phyloP scores from a whole-genome alignment of 352 stramenopile genomes.

The Globisporangium middletonii region DNA sequence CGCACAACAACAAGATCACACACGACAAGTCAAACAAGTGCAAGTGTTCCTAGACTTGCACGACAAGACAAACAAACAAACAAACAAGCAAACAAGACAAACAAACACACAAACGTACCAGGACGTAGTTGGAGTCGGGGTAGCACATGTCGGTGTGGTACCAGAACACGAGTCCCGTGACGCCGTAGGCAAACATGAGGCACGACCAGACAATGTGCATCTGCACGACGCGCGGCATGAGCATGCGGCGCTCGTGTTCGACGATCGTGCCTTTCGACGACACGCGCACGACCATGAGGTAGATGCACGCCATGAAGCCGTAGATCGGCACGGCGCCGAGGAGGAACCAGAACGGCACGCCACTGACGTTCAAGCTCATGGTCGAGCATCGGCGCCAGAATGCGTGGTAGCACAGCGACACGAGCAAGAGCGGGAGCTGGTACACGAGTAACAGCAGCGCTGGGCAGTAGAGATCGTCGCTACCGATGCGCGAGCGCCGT shows the following conservation, averaged over 20 bases:
- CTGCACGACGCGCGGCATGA: conserved; percentile 79
- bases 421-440: conserved; percentile 61
- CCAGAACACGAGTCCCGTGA: conserved; percentile 56
- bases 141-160: conserved; percentile 65
- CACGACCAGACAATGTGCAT: conserved; percentile 72
- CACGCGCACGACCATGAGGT: conserved; percentile 84
- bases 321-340: conserved; percentile 55
- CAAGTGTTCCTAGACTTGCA: neutral
- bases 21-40: neutral
- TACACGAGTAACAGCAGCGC: conserved; percentile 71
- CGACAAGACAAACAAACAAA: neutral
- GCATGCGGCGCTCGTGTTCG: conserved; percentile 78
- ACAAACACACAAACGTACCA: conserved; percentile 28
- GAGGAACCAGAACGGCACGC: conserved; percentile 79
- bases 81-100: neutral
- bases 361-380: conserved; percentile 47
- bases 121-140: conserved; percentile 67
- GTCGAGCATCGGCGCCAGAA: conserved; percentile 63
- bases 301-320: conserved; percentile 79
- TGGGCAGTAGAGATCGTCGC: conserved; percentile 83
- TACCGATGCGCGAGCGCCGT: conserved; percentile 73
- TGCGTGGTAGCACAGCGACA: conserved; percentile 55
- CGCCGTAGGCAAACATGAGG: conserved; percentile 55
- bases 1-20: neutral
- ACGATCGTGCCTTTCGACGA: conserved; percentile 82